Base-by-base conservation (phyloP, 176 grass and related monocot species). In the Cenchrus purpureus region DNA sequence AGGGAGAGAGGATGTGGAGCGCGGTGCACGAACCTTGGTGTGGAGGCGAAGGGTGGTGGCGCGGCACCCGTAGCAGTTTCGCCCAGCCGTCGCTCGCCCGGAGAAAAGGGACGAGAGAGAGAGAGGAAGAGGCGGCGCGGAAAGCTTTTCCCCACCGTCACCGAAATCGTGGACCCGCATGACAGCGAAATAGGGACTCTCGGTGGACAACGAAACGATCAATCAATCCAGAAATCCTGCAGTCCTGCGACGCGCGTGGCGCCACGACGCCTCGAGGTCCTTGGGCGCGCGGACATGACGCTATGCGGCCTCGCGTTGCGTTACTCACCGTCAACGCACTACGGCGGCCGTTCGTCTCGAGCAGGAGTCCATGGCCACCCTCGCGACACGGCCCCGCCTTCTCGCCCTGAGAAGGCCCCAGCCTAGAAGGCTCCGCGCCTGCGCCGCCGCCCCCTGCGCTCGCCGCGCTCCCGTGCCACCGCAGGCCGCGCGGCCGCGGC, bases 351-450 rank as follows among this genome's bases (percentile, higher is more conserved):
- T 37, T 52, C 37, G 34, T 59, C 37, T 58, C 66, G 3, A 1
- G 53, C 7, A 46, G 43, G 43, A 56, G 32, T 61, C 79, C 42
- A 93, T 98, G 91, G 87, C 93, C 83, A 81, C 83, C 55, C 37
- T 86, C 72, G 81, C 74, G 80, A 66, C 86, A 75, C 83, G 87
- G 70, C 77, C 80, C 10, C 34, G 81, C 22, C 54, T 84, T 37
- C 63, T 87, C 78, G 57, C 73, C 60, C 62, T 85, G 83, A 88
- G 73, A 62, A 82, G 83, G 76, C 65, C 83, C 37, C 59, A 62
- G 61, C n/a, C 71, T 12, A 67, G 48, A 79, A 76, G 53, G 55
- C 81, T 81, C 54, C 15, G 71, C 48, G 29, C 62, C 61, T 19
- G 60, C 44, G 59, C 83, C 72, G 43, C 71, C 64, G 54, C 49